Percentiles rank a stretch among this genome's conserved stretches.
These are phyloP conservation scores for Gryganskiella cystojenkinii DNA, from an alignment of 192 early-diverging fungal species.

Conservation along the genomic window DNA sequence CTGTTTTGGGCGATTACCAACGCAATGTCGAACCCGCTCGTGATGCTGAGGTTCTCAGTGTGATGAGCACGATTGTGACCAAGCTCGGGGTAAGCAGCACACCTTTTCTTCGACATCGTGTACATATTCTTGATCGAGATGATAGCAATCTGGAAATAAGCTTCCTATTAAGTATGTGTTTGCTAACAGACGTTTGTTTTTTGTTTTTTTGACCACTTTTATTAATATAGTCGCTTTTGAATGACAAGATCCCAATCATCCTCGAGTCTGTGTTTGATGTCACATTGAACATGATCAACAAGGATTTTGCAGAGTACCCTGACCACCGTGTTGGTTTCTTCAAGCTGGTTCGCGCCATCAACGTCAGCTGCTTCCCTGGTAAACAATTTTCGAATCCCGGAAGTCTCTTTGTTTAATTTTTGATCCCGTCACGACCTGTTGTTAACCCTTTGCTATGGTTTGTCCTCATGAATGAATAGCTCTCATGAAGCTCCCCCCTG, in stretches of 20 bases:
- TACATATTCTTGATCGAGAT: background rate
- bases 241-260: constrained; percentile 86
- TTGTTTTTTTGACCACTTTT: background rate
- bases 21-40: constrained; percentile 88
- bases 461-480: constrained; percentile 62
- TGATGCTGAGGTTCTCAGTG: constrained; percentile 95
- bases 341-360: constrained; percentile 92
- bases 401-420: constrained; percentile 13
- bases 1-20: constrained; percentile 90
- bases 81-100: constrained; percentile 74
- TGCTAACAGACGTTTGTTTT: constrained; percentile 8
- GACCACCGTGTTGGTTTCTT: constrained; percentile 98
- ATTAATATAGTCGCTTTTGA: constrained; percentile 69
- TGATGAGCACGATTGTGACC: constrained; percentile 89
- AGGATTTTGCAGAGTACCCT: constrained; percentile 97
- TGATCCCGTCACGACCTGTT: background rate
- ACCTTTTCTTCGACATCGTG: constrained; percentile 46
- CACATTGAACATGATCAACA: constrained; percentile 99
- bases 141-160: background rate
- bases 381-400: background rate
- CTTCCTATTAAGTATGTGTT: background rate
- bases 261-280: constrained; percentile 96
- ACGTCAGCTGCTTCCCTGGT: constrained; percentile 92
- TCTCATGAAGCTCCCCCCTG: constrained; percentile 80
- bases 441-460: background rate